Conservation (phyloP, 345 rosid genomes). For the Kandelia obovata region DNA sequence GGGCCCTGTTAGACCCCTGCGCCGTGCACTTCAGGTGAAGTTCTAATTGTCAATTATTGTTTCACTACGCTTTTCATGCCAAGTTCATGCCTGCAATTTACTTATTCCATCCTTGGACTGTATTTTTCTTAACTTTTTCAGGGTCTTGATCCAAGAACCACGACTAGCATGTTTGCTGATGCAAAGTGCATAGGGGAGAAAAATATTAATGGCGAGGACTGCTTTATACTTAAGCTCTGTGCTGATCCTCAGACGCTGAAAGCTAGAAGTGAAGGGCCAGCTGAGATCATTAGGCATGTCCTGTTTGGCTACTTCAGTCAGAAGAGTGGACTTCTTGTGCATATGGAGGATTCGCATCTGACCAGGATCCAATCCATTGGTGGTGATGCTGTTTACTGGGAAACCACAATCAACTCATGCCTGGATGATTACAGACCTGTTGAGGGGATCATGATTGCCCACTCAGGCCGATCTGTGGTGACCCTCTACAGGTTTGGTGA, state of each 20-base stretch:
- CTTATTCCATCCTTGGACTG: neutral
- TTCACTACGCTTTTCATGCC: neutral
- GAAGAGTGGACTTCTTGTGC: conserved; percentile 80
- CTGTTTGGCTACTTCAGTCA: conserved; percentile 88
- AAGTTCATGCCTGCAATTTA: neutral
- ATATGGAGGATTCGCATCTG: conserved; percentile 84
- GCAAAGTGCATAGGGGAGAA: conserved; percentile 88
- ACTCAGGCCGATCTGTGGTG: conserved; percentile 81
- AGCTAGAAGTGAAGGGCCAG: conserved; percentile 85
- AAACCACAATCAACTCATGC: conserved; percentile 78
- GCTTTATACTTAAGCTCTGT: conserved; percentile 76
- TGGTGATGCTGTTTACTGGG: conserved; percentile 84
- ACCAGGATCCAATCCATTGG: conserved; percentile 79
- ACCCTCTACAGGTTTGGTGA: conserved; percentile 90
- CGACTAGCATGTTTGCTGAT: conserved; percentile 73
- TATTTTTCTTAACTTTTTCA: conserved; percentile 21
- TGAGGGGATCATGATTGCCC: conserved; percentile 94
- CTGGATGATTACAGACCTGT: conserved; percentile 79
- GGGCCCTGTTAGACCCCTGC: conserved; percentile 88
- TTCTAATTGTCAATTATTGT: neutral
- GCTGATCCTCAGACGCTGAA: conserved; percentile 71
- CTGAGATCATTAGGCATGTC: conserved; percentile 85
- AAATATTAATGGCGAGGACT: conserved; percentile 74
- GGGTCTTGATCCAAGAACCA: conserved; percentile 96
- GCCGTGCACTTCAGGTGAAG: conserved; percentile 85